Evolutionary conservation across 441 rosid genomes (phyloP).

Genomic region (Euphorbia celastroides): DNA sequence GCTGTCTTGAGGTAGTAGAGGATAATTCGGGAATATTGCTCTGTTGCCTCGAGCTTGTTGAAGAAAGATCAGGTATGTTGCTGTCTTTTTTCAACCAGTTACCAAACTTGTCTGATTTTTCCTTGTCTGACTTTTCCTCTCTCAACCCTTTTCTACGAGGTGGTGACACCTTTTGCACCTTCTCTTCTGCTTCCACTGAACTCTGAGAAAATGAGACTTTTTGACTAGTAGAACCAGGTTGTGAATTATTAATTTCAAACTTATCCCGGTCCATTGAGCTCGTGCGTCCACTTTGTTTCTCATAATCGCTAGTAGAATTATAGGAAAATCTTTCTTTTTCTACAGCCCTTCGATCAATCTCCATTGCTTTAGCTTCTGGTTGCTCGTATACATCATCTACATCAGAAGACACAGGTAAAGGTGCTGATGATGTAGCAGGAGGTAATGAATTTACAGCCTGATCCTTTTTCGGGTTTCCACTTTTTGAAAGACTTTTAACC

Average conservation of each 20-base stretch:
- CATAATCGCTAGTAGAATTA: slow-evolving; percentile 37
- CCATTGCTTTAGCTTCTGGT: slow-evolving; percentile 48
- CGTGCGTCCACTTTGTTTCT: slow-evolving; percentile 55
- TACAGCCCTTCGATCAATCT: slow-evolving; percentile 44
- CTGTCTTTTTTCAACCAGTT: slow-evolving; percentile 51
- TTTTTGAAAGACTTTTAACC: slow-evolving; percentile 95
- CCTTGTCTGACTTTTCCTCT: slow-evolving; percentile 73
- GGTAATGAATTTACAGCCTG: slow-evolving; percentile 43
- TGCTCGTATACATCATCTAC: slow-evolving; percentile 53
- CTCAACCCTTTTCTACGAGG: slow-evolving; percentile 68
- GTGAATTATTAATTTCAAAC: slow-evolving; percentile 41
- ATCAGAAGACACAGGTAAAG: slow-evolving; percentile 38
- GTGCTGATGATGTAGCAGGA: slow-evolving; percentile 35
- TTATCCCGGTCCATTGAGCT: slow-evolving; percentile 51
- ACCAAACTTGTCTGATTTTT: slow-evolving; percentile 56
- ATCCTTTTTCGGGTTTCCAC: slow-evolving; percentile 83
- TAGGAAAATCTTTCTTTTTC: slow-evolving; percentile 53
- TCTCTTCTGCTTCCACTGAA: slow-evolving; percentile 58
- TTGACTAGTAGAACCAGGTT: slow-evolving; percentile 46
- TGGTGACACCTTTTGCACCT: slow-evolving; percentile 75
- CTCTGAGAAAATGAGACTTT: slow-evolving; percentile 44
- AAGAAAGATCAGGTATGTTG: slow-evolving; percentile 37
- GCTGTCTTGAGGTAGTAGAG: slow-evolving; percentile 40
- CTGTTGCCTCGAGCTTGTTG: slow-evolving; percentile 41
- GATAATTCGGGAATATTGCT: slow-evolving; percentile 40